Base-by-base conservation (phyloP, 1,284 basidiomycete genomes). In the Boletus mariae region DNA sequence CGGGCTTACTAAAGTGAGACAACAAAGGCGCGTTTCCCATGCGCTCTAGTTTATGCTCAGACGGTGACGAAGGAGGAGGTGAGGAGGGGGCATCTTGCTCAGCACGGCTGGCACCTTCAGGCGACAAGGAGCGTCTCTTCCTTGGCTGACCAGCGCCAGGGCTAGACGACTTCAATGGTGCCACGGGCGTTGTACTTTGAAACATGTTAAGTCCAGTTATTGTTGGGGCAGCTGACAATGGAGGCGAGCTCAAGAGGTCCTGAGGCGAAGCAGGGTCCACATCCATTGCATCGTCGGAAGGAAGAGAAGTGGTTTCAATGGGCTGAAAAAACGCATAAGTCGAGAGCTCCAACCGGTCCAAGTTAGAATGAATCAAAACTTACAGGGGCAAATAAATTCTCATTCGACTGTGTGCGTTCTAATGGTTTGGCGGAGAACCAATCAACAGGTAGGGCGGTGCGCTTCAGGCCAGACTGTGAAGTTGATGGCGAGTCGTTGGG, bases 51-150 rank as follows among this genome's bases (percentile, higher is more conserved):
- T 83, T 87, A 57, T 77, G 74, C 37, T 78, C 75, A 3, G 83
- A 82, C 7, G 88, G 88, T 6, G 87, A 88, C 0, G 81, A 83
- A 43, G 76, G 74, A 48, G 78, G 76, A 20, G 87, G 85, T 3
- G 85, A 87, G 5, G 83, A 84, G 2, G 71, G 74, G 46, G 61
- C 53, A n/a, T 72, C 65, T 55, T 71, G 69, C 44, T 74, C 73
- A 9, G 65, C 67, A 51, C 69, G 67, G 35, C 68, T 69, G 52
- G 71, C 67, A 28, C 71, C 66, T 46, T 85, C 81, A 7, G 87
- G 87, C 3, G 87, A 90, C 28, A 80, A 65, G 4, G 87, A 89
- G 35, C 85, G 83, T 26, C 84, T 82, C 70, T 87, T 87, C 74
- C 80, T 85, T 40, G 73, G 71, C 52, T 76, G 73, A 47, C 57